phyloP scores from a whole-genome alignment of 2,329 filamentous ascomycete genomes.

The Sarocladiaceae sp. region DNA sequence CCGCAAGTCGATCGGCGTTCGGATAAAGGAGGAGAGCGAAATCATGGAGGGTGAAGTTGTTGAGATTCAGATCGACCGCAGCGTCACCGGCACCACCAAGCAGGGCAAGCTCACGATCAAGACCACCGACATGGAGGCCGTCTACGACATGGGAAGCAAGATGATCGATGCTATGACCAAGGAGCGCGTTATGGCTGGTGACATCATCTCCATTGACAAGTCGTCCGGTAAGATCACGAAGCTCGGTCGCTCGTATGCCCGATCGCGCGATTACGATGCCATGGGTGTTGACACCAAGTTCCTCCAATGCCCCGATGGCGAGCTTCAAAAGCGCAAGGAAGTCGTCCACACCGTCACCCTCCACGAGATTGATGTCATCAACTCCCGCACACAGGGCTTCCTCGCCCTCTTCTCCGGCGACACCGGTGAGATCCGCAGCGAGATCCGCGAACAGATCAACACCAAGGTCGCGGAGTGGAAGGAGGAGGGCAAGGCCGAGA shows the following conservation, averaged over 20 bases:
- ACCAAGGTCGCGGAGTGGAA: constrained; percentile 99
- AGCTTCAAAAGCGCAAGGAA: constrained; percentile 94
- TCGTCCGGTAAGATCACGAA: constrained; percentile 97
- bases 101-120: constrained; percentile 99
- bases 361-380: constrained; percentile 99
- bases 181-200: constrained; percentile 96
- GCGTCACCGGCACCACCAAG: constrained; percentile 93
- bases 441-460: constrained; percentile 98
- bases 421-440: constrained; percentile 93
- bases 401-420: constrained; percentile 95
- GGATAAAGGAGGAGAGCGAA: constrained; percentile 98
- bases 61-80: constrained; percentile 96
- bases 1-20: constrained; percentile 93
- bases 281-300: constrained; percentile 99
- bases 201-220: constrained; percentile 98
- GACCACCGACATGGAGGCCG: constrained; percentile 98
- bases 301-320: constrained; percentile 92
- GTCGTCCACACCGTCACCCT: constrained; percentile 94
- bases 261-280: constrained; percentile 95
- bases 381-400: constrained; percentile 97
- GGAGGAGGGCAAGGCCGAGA: constrained; percentile 97
- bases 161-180: constrained; percentile 99
- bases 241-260: constrained; percentile 87
- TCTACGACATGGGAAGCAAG: constrained; percentile 99
- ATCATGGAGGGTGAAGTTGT: constrained; percentile 99